phyloP scores from a whole-genome alignment of 495 filamentous ascomycete genomes.

The Penicillium waksmanii region DNA sequence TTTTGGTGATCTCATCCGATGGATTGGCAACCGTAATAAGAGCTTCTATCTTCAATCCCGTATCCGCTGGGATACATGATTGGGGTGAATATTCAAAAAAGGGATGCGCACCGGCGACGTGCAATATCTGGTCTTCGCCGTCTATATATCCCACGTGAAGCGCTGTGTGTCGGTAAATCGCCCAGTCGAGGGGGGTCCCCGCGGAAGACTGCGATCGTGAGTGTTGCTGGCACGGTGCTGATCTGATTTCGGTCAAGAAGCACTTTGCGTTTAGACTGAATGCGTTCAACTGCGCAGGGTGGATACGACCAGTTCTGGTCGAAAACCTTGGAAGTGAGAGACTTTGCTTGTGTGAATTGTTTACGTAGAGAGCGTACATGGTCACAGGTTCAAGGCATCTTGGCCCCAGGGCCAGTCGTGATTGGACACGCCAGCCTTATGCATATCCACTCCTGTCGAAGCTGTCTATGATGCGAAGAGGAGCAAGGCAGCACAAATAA shows the following conservation, averaged over 20 bases:
- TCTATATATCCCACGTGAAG: constrained; percentile 30
- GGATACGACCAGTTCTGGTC: no score
- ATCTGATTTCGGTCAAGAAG: background rate
- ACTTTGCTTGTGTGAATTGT: no score
- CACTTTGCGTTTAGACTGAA: no score
- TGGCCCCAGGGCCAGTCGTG: no score
- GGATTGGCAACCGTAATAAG: constrained; percentile 27
- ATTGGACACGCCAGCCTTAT: no score
- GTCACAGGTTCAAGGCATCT: no score
- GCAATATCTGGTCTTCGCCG: constrained; percentile 23
- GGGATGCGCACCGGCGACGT: constrained; percentile 32
- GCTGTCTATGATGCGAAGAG: no score
- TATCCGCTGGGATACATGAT: constrained; percentile 42
- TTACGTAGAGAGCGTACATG: no score
- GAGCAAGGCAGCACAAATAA: no score
- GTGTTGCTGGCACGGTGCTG: constrained; percentile 22
- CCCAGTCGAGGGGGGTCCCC: constrained; percentile 35
- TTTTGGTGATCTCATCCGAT: constrained; percentile 21
- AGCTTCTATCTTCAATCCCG: constrained; percentile 59
- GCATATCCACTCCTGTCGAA: no score
- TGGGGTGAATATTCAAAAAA: constrained; percentile 36
- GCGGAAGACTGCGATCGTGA: constrained; percentile 33
- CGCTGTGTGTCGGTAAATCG: constrained; percentile 39
- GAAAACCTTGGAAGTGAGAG: no score
- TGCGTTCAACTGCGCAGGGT: no score